Evolutionary conservation across 805 yeast genomes (phyloP).

Genomic region (Komagataella populi): DNA sequence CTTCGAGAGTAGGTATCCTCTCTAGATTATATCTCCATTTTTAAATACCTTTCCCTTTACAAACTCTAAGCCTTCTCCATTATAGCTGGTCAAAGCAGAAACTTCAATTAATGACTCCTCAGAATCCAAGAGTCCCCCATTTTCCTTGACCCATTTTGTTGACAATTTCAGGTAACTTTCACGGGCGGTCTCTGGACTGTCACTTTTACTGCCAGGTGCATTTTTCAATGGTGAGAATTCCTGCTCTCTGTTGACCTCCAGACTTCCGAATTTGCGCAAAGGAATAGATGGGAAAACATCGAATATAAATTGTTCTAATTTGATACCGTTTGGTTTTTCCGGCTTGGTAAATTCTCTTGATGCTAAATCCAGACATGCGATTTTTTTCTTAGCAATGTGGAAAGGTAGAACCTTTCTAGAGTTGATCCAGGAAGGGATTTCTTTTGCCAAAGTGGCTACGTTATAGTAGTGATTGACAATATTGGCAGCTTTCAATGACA

Average conservation of each 20-base stretch:
- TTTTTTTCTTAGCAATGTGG: conserved; percentile 89
- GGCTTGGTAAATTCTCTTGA: conserved; percentile 45
- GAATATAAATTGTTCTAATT: conserved; percentile 92
- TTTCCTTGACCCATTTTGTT: conserved; percentile 54
- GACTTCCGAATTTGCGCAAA: conserved; percentile 65
- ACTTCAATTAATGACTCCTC: conserved; percentile 55
- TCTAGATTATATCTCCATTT: conserved; percentile 6
- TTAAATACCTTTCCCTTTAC: conserved; percentile 32
- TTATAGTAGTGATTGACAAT: conserved; percentile 95
- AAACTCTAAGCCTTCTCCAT: conserved; percentile 55
- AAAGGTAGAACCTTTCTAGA: conserved; percentile 66
- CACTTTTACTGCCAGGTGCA: conserved; percentile 70
- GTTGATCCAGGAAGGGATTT: conserved; percentile 58
- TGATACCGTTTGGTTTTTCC: conserved; percentile 75
- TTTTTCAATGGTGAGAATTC: conserved; percentile 95
- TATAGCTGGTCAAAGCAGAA: conserved; percentile 58
- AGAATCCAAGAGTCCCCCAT: conserved; percentile 49
- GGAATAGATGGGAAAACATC: conserved; percentile 82
- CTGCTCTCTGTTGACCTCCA: conserved; percentile 74
- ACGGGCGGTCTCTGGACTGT: conserved; percentile 76
- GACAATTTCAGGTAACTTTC: conserved; percentile 50
- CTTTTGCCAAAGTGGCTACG: conserved; percentile 47
- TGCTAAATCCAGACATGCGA: conserved; percentile 38
- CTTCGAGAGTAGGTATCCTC: not conserved
- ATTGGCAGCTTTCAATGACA: conserved; percentile 84